Conservation (phyloP, 768 basidiomycete species). For the Ephemerocybe angulata region DNA sequence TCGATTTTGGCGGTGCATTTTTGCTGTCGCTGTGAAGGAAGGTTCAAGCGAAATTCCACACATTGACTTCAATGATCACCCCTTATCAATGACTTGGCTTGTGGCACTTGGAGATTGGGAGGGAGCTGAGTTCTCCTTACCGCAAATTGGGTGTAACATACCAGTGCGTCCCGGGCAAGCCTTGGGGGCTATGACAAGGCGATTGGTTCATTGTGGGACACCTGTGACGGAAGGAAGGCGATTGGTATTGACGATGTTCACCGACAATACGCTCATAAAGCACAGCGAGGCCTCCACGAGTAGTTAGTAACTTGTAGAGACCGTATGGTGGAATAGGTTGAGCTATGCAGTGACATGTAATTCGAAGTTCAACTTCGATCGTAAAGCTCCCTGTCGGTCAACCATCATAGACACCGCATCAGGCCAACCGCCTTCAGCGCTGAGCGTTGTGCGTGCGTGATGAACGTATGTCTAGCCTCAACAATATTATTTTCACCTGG, state of each 20-base stretch:
- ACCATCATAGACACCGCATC: too few species aligned
- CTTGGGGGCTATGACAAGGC: not conserved
- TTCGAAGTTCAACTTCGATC: too few species aligned
- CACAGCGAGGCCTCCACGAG: too few species aligned
- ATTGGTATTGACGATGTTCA: not conserved
- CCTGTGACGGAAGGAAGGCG: not conserved
- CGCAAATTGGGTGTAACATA: not conserved
- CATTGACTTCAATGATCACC: slow-evolving; percentile 21
- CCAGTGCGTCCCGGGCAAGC: not conserved
- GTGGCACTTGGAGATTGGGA: not conserved
- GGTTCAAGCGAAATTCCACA: slow-evolving; percentile 24
- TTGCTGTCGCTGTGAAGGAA: slow-evolving; percentile 23
- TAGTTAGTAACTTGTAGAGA: too few species aligned
- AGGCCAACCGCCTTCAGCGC: too few species aligned
- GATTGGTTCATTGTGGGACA: not conserved
- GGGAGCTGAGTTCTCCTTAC: not conserved
- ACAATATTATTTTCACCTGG: too few species aligned
- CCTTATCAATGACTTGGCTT: slow-evolving; percentile 16
- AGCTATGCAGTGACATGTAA: too few species aligned
- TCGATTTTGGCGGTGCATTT: slow-evolving; percentile 20
- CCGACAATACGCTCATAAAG: not conserved
- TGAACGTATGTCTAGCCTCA: too few species aligned
- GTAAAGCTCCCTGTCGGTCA: too few species aligned
- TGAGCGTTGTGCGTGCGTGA: too few species aligned
- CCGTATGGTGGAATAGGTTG: too few species aligned